phyloP scores from a whole-genome alignment of 768 basidiomycete species.

The Termitomyces sp. region DNA sequence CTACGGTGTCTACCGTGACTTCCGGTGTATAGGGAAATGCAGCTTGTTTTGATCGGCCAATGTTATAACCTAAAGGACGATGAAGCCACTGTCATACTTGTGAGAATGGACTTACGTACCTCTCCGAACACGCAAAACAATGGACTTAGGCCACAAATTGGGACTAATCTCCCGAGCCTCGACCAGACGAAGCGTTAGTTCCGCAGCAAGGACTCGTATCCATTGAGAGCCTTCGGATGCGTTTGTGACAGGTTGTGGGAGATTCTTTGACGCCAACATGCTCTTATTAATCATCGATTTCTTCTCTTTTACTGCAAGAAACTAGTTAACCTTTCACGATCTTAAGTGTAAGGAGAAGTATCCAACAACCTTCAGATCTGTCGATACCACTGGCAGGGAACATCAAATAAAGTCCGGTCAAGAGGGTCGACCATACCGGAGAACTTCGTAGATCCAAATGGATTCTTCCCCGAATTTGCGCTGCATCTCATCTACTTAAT shows the following conservation, averaged over 20 bases:
- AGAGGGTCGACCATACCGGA: slow-evolving; percentile 51
- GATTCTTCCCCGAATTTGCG: slow-evolving; percentile 74
- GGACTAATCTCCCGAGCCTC: slow-evolving; percentile 72
- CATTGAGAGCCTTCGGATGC: slow-evolving; percentile 79
- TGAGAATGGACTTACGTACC: slow-evolving; percentile 30
- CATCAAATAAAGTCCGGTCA: background rate
- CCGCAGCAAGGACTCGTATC: slow-evolving; percentile 88
- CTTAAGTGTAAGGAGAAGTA: slow-evolving; percentile 8
- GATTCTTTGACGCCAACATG: slow-evolving; percentile 96
- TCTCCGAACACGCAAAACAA: slow-evolving; percentile 75
- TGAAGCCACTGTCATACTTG: background rate
- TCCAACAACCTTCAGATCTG: slow-evolving; percentile 67
- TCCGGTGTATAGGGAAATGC: slow-evolving; percentile 81
- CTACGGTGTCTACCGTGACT: slow-evolving; percentile 71
- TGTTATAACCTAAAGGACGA: slow-evolving; percentile 50
- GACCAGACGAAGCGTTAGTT: slow-evolving; percentile 77
- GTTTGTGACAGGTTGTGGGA: slow-evolving; percentile 71
- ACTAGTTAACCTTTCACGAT: slow-evolving; percentile 2
- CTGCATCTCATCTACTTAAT: slow-evolving; percentile 65
- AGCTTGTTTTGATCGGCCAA: slow-evolving; percentile 73
- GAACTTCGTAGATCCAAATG: slow-evolving; percentile 89
- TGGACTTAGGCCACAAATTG: slow-evolving; percentile 87
- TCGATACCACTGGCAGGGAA: slow-evolving; percentile 67
- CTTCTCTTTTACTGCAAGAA: slow-evolving; percentile 74
- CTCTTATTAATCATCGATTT: slow-evolving; percentile 78